These are phyloP conservation scores for Cajanus cajan DNA, from an alignment of 306 rosid species.

Conservation along the genomic window DNA sequence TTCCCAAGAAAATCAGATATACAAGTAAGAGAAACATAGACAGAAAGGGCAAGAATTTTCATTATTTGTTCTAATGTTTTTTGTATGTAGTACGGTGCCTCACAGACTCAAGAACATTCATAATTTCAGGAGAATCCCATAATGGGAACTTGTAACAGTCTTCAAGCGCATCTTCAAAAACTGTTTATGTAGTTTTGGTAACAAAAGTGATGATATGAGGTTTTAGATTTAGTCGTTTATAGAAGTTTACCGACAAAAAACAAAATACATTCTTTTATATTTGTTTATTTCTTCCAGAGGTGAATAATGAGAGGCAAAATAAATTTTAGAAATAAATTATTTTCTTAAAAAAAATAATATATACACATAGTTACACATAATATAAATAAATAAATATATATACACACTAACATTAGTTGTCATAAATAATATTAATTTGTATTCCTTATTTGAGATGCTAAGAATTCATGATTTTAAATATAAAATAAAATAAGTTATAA, in stretches of 20 bases:
- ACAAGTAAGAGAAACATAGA: background rate
- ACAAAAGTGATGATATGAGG: background rate
- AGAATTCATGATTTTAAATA: too few species aligned
- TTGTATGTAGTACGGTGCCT: conserved; percentile 4
- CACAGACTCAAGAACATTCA: background rate
- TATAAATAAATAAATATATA: too few species aligned
- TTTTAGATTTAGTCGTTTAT: background rate
- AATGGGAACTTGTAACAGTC: background rate
- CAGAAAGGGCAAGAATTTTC: background rate
- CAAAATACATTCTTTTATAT: background rate
- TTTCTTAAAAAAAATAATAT: too few species aligned
- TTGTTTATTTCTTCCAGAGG: background rate
- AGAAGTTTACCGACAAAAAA: background rate
- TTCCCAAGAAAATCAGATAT: conserved; percentile 34
- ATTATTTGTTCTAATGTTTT: background rate
- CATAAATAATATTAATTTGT: too few species aligned
- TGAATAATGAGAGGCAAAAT: background rate
- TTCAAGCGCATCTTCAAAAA: background rate
- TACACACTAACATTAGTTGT: too few species aligned
- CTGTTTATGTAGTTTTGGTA: background rate
- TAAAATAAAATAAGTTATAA: too few species aligned
- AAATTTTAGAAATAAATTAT: background rate
- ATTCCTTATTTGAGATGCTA: too few species aligned
- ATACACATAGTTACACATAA: too few species aligned
- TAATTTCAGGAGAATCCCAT: background rate